A percentile compares a stretch with the other conserved stretches of the same genome.
Evolutionary conservation across 2,329 filamentous ascomycete species (phyloP).

Genomic region (Botrytis galanthina): DNA sequence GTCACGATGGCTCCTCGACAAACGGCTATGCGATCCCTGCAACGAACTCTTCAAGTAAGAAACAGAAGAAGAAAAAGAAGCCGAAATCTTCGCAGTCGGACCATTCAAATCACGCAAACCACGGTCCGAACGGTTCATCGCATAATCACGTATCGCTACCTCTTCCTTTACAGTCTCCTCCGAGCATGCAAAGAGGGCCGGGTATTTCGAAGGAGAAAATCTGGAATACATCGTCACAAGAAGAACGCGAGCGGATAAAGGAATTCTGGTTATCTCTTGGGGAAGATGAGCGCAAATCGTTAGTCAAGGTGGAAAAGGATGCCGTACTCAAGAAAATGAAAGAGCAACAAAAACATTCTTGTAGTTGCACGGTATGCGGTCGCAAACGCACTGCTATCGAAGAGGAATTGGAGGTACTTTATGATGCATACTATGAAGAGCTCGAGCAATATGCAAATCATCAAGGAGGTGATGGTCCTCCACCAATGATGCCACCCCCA

Average conservation of each 20-base stretch:
- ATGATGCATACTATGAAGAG: constrained; percentile 98
- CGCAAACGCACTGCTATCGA: constrained; percentile 96
- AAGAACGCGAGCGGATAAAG: constrained; percentile 96
- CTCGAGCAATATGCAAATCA: constrained; percentile 95
- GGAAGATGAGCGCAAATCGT: constrained; percentile 89
- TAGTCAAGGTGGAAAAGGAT: constrained; percentile 98
- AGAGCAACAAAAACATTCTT: constrained; percentile 98
- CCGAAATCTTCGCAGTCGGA: constrained; percentile 30
- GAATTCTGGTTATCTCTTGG: constrained; percentile 95
- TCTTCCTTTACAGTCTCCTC: constrained; percentile 40
- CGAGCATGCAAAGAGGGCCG: constrained; percentile 41
- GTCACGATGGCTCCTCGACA: constrained; percentile 35
- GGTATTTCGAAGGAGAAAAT: constrained; percentile 68
- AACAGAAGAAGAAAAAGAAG: constrained; percentile 44
- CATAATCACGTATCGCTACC: constrained; percentile 37
- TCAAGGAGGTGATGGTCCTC: constrained; percentile 67
- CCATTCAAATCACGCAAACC: constrained; percentile 29
- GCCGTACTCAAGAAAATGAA: constrained; percentile 99
- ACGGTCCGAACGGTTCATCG: constrained; percentile 32
- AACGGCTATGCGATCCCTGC: constrained; percentile 36
- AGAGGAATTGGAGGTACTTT: constrained; percentile 94
- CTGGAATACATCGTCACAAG: constrained; percentile 93
- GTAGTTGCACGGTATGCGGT: constrained; percentile 95
- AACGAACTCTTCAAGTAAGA: constrained; percentile 36
- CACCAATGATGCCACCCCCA: constrained; percentile 66